Conservation (phyloP, 352 stramenopile genomes). For the Phytophthora brassicae region DNA sequence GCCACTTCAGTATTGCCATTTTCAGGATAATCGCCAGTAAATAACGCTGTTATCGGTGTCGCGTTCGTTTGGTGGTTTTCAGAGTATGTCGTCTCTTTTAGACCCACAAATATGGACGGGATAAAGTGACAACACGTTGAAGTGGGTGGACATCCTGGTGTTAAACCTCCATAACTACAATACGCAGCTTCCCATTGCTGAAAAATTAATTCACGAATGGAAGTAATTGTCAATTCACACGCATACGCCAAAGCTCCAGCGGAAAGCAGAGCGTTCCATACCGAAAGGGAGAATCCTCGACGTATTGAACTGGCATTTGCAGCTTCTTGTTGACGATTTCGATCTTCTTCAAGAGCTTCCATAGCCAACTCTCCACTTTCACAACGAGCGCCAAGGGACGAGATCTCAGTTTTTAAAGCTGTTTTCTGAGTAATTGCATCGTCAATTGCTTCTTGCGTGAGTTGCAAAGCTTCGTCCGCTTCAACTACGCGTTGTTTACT, state of each 20-base stretch:
- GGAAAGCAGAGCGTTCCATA: slow-evolving; percentile 59
- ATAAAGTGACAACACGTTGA: slow-evolving; percentile 25
- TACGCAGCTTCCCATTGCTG: slow-evolving; percentile 28
- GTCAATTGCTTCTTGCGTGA: slow-evolving; percentile 29
- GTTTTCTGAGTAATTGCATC: slow-evolving; percentile 29
- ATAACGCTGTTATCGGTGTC: slow-evolving; percentile 17
- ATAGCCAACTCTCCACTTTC: slow-evolving; percentile 39
- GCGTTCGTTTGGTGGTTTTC: not conserved
- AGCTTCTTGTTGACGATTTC: slow-evolving; percentile 22
- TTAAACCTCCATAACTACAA: slow-evolving; percentile 20
- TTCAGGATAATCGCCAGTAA: slow-evolving; percentile 14
- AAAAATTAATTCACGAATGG: slow-evolving; percentile 13
- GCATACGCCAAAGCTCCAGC: slow-evolving; percentile 47
- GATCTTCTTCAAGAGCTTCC: slow-evolving; percentile 41
- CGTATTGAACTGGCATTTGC: slow-evolving; percentile 19
- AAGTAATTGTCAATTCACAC: slow-evolving; percentile 13
- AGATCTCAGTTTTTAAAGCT: slow-evolving; percentile 37
- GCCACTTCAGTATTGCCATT: not conserved
- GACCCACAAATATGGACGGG: slow-evolving; percentile 24
- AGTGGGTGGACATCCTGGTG: slow-evolving; percentile 24
- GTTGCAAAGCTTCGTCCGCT: slow-evolving; percentile 41
- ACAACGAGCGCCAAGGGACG: slow-evolving; percentile 23
- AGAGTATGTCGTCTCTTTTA: slow-evolving; percentile 6
- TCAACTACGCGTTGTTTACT: slow-evolving; percentile 64
- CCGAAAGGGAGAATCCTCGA: slow-evolving; percentile 28